Percentiles rank a stretch among this genome's conserved stretches.
phyloP scores from a whole-genome alignment of 345 rosid species.

The Combretum micranthum region DNA sequence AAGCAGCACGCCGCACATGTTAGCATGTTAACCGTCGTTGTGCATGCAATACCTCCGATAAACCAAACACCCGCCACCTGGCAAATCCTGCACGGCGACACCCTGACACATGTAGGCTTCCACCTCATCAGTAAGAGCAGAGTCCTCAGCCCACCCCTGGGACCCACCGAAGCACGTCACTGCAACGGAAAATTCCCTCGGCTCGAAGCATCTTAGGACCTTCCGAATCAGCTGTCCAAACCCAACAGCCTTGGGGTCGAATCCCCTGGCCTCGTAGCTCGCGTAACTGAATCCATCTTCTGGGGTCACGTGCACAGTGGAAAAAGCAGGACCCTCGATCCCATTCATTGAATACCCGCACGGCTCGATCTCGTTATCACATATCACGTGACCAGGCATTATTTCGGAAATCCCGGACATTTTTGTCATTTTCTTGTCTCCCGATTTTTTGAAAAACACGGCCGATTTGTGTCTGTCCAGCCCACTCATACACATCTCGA shows the following conservation, averaged over 20 bases:
- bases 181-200: conserved; percentile 53
- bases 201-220: conserved; percentile 50
- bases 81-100: conserved; percentile 37
- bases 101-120: conserved; percentile 33
- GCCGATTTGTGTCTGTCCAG: conserved; percentile 46
- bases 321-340: conserved; percentile 36
- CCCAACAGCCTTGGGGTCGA: conserved; percentile 27
- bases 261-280: conserved; percentile 66
- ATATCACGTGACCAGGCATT: conserved; percentile 52
- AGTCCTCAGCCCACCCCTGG: conserved; percentile 15
- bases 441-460: conserved; percentile 40
- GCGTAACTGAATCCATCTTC: conserved; percentile 81
- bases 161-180: conserved; percentile 22
- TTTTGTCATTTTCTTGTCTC: conserved; percentile 41
- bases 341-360: conserved; percentile 87
- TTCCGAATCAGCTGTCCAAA: conserved; percentile 31
- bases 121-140: conserved; percentile 17
- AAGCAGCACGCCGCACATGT: too few relatives aligned
- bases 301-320: conserved; percentile 83
- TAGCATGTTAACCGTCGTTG: too few relatives aligned
- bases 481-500: conserved; percentile 87
- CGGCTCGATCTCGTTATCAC: conserved; percentile 69
- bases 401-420: conserved; percentile 50
- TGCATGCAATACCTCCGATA: conserved; percentile 13
- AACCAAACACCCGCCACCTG: conserved; percentile 30